Base-by-base conservation (phyloP, 2,329 filamentous ascomycete genomes). In the Colletotrichum incanum region DNA sequence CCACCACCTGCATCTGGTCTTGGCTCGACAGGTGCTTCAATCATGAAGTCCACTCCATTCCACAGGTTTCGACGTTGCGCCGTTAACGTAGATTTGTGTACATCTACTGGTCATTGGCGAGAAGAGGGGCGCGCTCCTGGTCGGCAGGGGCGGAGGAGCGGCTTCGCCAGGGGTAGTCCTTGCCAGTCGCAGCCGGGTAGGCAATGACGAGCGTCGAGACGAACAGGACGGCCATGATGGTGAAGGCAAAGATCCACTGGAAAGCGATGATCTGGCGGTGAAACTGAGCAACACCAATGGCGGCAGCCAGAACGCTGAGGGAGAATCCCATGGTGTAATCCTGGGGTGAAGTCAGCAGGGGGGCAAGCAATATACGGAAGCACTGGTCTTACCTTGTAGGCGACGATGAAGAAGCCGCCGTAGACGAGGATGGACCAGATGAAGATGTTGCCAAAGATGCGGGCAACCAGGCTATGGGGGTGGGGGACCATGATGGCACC, bases 241-340 rank as follows among this genome's bases (percentile, higher is more conserved):
- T 86, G 78, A 97, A 96, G 43, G 94, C 93, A 80, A 97, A 97
- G 82, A 97, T 96, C 94, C 94, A 97, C 84, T 98, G 95, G 75
- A 97, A 86, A 8, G 94, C 93, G 75, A 97, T 86, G 71, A 92
- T 82, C 80, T 94, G 91, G 77, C 88, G 87, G 62, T 91, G 84
- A 83, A 97, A 91, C 81, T 98, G 95, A 18, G 90, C 89, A 20
- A 96, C 90, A 16, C 93, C 94, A 52, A 97, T 90, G 23, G 94
- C 90, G 6, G 94, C 91, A 1, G 90, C 85, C 58, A 97, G 85
- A 55, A 95, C 87, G 76, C 91, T 93, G 76, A 98, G 87, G 65
- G 90, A 91, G 80, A 96, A 94, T 2, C 95, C 94, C 79, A 97
- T 92, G 31, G 93, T 93, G 81, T 92, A 92, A 76, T 92, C 90